Percentiles rank a stretch among this genome's conserved stretches.
Conservation (phyloP, 495 filamentous ascomycete genomes). For the Penicillium roqueforti region DNA sequence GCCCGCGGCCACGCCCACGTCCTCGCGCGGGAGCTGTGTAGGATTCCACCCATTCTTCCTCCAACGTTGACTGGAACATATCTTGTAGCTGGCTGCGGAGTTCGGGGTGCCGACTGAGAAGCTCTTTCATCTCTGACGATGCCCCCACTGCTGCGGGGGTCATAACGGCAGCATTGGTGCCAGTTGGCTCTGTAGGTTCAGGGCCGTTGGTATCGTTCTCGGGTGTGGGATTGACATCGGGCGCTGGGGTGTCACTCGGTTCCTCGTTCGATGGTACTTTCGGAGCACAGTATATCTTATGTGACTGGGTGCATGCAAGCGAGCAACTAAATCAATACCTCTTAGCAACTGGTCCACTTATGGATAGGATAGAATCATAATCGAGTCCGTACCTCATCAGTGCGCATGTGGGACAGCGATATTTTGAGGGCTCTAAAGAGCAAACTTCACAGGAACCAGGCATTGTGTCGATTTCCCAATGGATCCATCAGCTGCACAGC, state of each 20-base stretch:
- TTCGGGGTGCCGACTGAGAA: conserved; percentile 50
- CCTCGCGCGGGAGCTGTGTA: conserved; percentile 18
- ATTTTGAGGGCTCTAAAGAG: conserved; percentile 52
- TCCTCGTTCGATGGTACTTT: conserved; percentile 32
- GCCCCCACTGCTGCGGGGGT: conserved; percentile 20
- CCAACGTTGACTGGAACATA: conserved; percentile 50
- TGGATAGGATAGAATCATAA: not conserved
- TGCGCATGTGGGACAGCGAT: conserved; percentile 62
- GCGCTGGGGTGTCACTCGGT: conserved; percentile 23
- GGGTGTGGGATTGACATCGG: conserved; percentile 8
- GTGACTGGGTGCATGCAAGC: conserved; percentile 59
- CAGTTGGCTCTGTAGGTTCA: not conserved
- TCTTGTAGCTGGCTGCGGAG: conserved; percentile 47
- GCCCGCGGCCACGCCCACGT: conserved; percentile 29
- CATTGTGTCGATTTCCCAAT: conserved; percentile 22
- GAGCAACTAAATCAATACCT: conserved; percentile 55
- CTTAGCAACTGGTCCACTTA: conserved; percentile 7
- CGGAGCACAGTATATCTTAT: conserved; percentile 52
- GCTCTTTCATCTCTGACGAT: conserved; percentile 43
- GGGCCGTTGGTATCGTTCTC: conserved; percentile 6
- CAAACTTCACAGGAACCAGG: conserved; percentile 54
- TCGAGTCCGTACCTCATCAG: conserved; percentile 52
- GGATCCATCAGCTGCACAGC: conserved; percentile 3
- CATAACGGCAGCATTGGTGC: not conserved
- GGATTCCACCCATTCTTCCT: conserved; percentile 42